Evolutionary conservation across 257 asterid species (phyloP).

Genomic region (Henckelia pumila): DNA sequence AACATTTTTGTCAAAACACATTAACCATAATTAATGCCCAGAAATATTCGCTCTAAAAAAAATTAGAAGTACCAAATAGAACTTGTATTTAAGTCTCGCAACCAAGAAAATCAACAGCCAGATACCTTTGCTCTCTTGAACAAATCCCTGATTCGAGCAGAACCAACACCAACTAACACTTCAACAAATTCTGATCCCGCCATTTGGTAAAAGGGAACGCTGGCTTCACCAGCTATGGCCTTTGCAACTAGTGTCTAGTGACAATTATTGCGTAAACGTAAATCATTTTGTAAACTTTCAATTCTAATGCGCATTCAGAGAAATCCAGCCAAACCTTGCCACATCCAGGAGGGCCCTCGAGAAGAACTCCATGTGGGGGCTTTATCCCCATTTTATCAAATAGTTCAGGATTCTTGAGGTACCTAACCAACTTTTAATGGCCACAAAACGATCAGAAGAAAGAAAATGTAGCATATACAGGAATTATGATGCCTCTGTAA

Average conservation of each 20-base stretch:
- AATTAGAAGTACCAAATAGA: not conserved
- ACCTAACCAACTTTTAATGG: slow-evolving; percentile 72
- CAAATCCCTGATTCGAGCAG: slow-evolving; percentile 97
- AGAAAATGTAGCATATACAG: slow-evolving; percentile 8
- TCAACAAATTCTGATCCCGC: slow-evolving; percentile 99
- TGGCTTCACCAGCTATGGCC: slow-evolving; percentile 99
- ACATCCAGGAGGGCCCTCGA: slow-evolving; percentile 99
- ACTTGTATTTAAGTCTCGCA: slow-evolving; percentile 6
- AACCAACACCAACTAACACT: slow-evolving; percentile 97
- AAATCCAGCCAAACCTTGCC: slow-evolving; percentile 77
- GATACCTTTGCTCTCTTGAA: slow-evolving; percentile 97
- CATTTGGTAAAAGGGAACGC: slow-evolving; percentile 99
- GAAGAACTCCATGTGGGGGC: slow-evolving; percentile 99
- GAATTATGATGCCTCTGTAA: slow-evolving; percentile 14
- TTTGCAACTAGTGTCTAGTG: slow-evolving; percentile 90
- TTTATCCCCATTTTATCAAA: slow-evolving; percentile 96
- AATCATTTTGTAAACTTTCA: slow-evolving; percentile 8
- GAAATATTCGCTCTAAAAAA: slow-evolving; percentile 10
- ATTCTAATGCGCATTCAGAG: not conserved
- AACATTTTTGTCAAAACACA: not conserved
- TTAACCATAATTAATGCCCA: slow-evolving; percentile 11
- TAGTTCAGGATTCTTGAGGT: slow-evolving; percentile 93
- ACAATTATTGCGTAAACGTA: slow-evolving; percentile 10
- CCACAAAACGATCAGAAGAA: slow-evolving; percentile 7
- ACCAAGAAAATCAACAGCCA: slow-evolving; percentile 4